Evolutionary conservation across 2,329 filamentous ascomycete species (phyloP).

Genomic region (Penicillium sp.): DNA sequence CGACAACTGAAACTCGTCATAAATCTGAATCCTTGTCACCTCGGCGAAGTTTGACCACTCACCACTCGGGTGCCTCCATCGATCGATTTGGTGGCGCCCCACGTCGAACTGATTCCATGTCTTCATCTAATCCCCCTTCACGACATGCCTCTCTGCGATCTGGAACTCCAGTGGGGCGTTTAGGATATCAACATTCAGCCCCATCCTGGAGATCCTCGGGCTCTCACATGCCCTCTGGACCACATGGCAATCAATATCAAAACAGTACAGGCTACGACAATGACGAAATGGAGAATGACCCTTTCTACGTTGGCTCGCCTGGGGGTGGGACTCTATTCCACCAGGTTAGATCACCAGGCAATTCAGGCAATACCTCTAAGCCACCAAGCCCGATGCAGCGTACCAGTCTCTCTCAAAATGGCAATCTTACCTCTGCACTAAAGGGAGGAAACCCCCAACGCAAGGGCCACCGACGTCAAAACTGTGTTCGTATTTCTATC

Average conservation of each 20-base stretch:
- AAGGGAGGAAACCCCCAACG: constrained; percentile 35
- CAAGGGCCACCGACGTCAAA: constrained; percentile 45
- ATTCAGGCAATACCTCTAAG: constrained; percentile 13
- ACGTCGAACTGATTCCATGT: constrained; percentile 35
- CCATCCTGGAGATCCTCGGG: constrained; percentile 13
- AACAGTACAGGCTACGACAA: constrained; percentile 23
- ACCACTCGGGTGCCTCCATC: constrained; percentile 28
- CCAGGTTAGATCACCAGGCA: constrained; percentile 21
- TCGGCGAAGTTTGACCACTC: constrained; percentile 36
- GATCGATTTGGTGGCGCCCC: constrained; percentile 29
- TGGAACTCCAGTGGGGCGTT: constrained; percentile 12
- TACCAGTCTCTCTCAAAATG: constrained; percentile 23
- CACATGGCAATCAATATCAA: constrained; percentile 29
- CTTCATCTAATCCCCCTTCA: constrained; percentile 20
- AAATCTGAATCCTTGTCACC: constrained; percentile 29
- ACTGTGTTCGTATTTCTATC: constrained; percentile 46
- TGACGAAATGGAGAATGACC: constrained; percentile 27
- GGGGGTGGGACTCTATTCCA: constrained; percentile 20
- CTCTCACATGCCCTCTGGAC: constrained; percentile 20
- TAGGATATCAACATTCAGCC: constrained; percentile 4
- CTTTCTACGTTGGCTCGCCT: constrained; percentile 27
- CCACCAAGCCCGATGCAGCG: constrained; percentile 26
- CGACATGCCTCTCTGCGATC: constrained; percentile 21
- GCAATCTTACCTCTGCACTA: constrained; percentile 33
- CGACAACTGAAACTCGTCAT: constrained; percentile 24